Conservation (phyloP, 2,329 filamentous ascomycete genomes). For the Zymoseptoria brevis region DNA sequence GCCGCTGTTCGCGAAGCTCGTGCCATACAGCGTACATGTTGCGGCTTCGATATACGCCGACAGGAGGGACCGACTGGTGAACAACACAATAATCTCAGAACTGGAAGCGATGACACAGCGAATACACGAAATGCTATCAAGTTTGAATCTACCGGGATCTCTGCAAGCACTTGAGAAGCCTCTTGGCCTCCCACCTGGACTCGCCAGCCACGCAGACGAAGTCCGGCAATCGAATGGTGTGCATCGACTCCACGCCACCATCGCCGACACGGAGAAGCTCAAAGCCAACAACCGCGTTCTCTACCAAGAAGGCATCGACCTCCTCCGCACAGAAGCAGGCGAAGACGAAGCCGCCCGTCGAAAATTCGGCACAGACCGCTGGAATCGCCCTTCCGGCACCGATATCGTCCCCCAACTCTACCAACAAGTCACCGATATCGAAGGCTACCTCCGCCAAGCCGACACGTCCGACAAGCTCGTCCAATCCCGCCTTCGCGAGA, state of each 20-base stretch:
- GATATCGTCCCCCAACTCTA: conserved; percentile 66
- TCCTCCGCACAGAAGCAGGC: conserved; percentile 69
- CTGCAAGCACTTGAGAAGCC: conserved; percentile 93
- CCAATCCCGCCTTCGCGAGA: conserved; percentile 67
- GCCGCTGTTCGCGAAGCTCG: conserved; percentile 80
- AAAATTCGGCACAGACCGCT: conserved; percentile 81
- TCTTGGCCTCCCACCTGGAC: conserved; percentile 72
- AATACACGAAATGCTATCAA: conserved; percentile 70
- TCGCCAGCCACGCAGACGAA: conserved; percentile 88
- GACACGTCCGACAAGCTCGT: conserved; percentile 62
- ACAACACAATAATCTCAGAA: conserved; percentile 76
- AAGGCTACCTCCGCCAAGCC: conserved; percentile 73
- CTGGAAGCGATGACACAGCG: conserved; percentile 72
- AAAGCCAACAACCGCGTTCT: conserved; percentile 67
- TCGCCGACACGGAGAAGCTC: conserved; percentile 86
- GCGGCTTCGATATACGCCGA: conserved; percentile 95
- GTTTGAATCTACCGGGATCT: conserved; percentile 81
- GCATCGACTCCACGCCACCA: conserved; percentile 65
- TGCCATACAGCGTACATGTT: conserved; percentile 91
- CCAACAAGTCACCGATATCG: conserved; percentile 67
- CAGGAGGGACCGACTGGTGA: conserved; percentile 79
- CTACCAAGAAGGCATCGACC: conserved; percentile 74
- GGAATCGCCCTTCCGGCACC: conserved; percentile 63
- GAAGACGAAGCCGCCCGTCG: conserved; percentile 70
- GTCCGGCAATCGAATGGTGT: conserved; percentile 85